A percentile compares a stretch with the other conserved stretches of the same genome.
phyloP scores from a whole-genome alignment of 805 yeast species.

The Groenewaldozyma tartarivorans region DNA sequence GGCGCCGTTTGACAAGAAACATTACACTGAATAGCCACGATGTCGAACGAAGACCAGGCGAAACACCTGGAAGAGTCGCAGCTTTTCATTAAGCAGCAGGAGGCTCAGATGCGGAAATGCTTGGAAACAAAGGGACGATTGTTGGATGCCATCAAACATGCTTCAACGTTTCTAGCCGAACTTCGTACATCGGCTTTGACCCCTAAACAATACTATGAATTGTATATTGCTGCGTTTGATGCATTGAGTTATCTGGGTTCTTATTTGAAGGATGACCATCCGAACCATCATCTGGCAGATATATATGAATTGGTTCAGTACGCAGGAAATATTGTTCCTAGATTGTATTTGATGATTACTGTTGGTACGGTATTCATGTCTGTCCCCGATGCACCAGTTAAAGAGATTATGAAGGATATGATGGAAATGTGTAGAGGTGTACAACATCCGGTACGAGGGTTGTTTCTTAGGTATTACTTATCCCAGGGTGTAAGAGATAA shows the following conservation, averaged over 20 bases:
- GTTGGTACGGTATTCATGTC: conserved; percentile 87
- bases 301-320: conserved; percentile 91
- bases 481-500: conserved; percentile 72
- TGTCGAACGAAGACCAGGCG: conserved; percentile 10
- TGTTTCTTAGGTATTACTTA: conserved; percentile 80
- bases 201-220: conserved; percentile 89
- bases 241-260: conserved; percentile 59
- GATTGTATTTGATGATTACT: conserved; percentile 88
- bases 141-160: conserved; percentile 83
- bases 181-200: conserved; percentile 63
- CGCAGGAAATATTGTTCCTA: conserved; percentile 82
- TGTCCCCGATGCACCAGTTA: conserved; percentile 64
- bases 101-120: conserved; percentile 65
- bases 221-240: conserved; percentile 77
- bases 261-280: conserved; percentile 58
- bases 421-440: conserved; percentile 97
- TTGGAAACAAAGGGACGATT: conserved; percentile 58
- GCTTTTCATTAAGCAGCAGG: conserved; percentile 55
- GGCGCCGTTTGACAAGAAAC: too few species aligned
- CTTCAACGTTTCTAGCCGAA: conserved; percentile 73
- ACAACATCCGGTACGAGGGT: conserved; percentile 88
- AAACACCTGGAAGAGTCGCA: conserved; percentile 37
- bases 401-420: conserved; percentile 89
- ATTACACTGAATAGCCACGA: too few species aligned
- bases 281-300: conserved; percentile 69